These are phyloP conservation scores for Stentor coeruleus DNA, from an alignment of 73 alveolate genomes.

Conservation along the genomic window DNA sequence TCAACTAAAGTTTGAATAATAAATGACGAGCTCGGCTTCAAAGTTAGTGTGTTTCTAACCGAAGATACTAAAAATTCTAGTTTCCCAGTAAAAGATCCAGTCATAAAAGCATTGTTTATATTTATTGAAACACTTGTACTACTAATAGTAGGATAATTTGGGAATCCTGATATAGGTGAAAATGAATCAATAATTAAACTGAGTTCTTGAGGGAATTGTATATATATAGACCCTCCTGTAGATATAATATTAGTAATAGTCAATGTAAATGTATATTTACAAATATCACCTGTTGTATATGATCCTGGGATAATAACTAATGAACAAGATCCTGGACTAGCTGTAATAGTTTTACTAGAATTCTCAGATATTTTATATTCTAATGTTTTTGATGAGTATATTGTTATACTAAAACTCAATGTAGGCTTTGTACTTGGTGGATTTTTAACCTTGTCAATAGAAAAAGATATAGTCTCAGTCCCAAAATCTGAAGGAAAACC, in stretches of 20 bases:
- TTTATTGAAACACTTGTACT: too few species aligned
- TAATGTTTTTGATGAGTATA: neutral
- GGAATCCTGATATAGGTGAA: neutral
- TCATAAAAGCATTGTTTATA: neutral
- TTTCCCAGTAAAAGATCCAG: neutral
- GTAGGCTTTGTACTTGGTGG: neutral
- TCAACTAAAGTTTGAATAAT: neutral
- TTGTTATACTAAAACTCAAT: neutral
- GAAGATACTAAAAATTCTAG: neutral
- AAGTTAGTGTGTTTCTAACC: neutral
- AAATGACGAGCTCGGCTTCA: neutral
- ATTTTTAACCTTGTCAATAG: neutral
- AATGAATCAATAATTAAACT: neutral
- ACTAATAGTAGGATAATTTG: too few species aligned
- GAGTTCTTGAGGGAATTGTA: neutral
- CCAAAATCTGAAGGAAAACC: neutral
- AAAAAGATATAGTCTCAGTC: neutral
- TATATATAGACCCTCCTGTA: neutral
- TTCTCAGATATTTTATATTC: neutral
- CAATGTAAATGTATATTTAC: too few species aligned
- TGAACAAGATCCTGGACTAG: neutral
- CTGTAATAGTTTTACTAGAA: neutral
- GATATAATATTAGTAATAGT: neutral
- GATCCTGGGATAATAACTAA: neutral
- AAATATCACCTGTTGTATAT: neutral